These are phyloP conservation scores for Sambucus nigra DNA, from an alignment of 129 eudicot genomes.

Conservation along the genomic window DNA sequence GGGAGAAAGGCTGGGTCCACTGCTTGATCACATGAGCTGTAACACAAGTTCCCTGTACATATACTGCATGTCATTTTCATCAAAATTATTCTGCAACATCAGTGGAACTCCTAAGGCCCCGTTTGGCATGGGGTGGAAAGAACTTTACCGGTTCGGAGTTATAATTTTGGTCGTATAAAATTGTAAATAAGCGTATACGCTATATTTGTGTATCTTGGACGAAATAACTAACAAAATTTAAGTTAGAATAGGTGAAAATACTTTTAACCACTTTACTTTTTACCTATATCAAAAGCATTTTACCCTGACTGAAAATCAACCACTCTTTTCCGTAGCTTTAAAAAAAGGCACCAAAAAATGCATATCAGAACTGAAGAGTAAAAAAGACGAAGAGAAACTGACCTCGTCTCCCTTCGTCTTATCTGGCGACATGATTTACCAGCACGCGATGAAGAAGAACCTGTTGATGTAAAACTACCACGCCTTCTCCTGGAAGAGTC, in stretches of 20 bases:
- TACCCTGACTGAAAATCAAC: too few relatives aligned
- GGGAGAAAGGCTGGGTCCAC: neutral
- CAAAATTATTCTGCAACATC: neutral
- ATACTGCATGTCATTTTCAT: neutral
- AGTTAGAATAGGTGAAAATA: too few relatives aligned
- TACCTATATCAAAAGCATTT: too few relatives aligned
- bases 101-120: neutral
- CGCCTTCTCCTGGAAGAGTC: constrained; percentile 56
- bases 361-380: neutral
- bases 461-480: constrained; percentile 39
- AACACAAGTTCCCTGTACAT: neutral
- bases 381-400: constrained; percentile 10
- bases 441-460: constrained; percentile 48
- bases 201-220: too few relatives aligned
- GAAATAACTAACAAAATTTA: too few relatives aligned
- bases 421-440: constrained; percentile 92
- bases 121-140: too few relatives aligned
- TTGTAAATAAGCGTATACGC: too few relatives aligned
- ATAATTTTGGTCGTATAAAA: too few relatives aligned
- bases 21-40: neutral
- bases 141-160: too few relatives aligned
- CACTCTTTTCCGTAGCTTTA: neutral
- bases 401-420: constrained; percentile 61
- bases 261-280: too few relatives aligned
- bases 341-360: neutral